Conservation (phyloP, 2,329 filamentous ascomycete genomes). For the Colletotrichum costaricense region DNA sequence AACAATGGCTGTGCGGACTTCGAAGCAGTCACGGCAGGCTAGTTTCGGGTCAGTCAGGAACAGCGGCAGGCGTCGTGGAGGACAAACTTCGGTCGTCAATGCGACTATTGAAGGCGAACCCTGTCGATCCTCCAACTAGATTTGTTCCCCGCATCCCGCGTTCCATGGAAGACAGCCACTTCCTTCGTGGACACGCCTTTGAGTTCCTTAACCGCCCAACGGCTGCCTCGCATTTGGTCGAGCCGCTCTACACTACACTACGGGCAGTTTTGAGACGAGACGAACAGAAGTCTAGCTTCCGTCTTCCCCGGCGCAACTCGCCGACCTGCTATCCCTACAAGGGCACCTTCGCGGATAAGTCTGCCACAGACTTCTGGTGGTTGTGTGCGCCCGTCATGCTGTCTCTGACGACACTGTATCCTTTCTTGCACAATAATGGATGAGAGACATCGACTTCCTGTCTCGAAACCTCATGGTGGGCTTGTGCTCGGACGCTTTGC, state of each 20-base stretch:
- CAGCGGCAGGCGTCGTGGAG: background rate
- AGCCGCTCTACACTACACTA: background rate
- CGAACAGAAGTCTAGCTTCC: constrained; percentile 12
- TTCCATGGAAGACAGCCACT: background rate
- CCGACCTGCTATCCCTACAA: background rate
- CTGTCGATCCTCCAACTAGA: constrained; percentile 26
- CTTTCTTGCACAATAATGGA: background rate
- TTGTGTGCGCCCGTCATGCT: background rate
- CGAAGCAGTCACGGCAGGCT: background rate
- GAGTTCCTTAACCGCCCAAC: background rate
- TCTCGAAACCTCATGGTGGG: constrained; percentile 12
- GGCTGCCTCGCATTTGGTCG: constrained; percentile 2
- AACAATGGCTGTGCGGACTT: background rate
- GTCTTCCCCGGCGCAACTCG: background rate
- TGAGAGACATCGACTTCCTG: background rate
- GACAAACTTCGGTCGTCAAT: constrained; percentile 21
- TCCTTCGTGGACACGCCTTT: background rate
- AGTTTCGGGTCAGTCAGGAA: constrained; percentile 11
- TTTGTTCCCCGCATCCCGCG: constrained; percentile 18
- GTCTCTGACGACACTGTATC: background rate
- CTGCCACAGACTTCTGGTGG: background rate
- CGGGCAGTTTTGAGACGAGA: constrained; percentile 16
- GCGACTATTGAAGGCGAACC: constrained; percentile 21
- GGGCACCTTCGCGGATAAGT: background rate
- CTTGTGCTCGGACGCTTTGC: constrained; percentile 9